Conservation (phyloP, 306 rosid species). For the Cicer cuneatum region DNA sequence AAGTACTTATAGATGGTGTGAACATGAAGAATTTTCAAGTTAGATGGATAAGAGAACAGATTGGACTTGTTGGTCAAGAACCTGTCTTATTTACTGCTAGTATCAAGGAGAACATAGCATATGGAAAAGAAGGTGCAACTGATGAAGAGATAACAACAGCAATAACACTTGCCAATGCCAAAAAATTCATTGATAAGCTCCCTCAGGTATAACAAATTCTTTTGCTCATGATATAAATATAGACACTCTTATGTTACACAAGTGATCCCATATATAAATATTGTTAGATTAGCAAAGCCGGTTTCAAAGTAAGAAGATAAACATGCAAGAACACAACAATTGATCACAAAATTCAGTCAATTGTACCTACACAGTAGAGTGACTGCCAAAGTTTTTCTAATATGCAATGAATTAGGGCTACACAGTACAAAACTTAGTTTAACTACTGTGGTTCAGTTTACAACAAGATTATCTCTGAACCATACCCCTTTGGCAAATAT, state of each 20-base stretch:
- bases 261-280: no score
- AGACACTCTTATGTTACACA: background rate
- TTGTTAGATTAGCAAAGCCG: no score
- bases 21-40: conserved; percentile 62
- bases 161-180: conserved; percentile 80
- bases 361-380: no score
- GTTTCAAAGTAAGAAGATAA: no score
- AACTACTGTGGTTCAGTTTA: no score
- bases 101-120: conserved; percentile 73
- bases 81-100: conserved; percentile 70
- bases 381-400: no score
- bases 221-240: background rate
- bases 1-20: conserved; percentile 75
- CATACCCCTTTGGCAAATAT: no score
- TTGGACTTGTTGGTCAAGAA: conserved; percentile 87
- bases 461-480: no score
- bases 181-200: conserved; percentile 72
- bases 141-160: conserved; percentile 66
- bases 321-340: no score
- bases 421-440: no score
- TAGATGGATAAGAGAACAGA: conserved; percentile 74
- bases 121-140: conserved; percentile 82
- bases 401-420: no score
- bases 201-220: conserved; percentile 54
- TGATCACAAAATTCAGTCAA: no score